These are phyloP conservation scores for Botrytis deweyae DNA, from an alignment of 2,329 filamentous ascomycete genomes.

Conservation along the genomic window DNA sequence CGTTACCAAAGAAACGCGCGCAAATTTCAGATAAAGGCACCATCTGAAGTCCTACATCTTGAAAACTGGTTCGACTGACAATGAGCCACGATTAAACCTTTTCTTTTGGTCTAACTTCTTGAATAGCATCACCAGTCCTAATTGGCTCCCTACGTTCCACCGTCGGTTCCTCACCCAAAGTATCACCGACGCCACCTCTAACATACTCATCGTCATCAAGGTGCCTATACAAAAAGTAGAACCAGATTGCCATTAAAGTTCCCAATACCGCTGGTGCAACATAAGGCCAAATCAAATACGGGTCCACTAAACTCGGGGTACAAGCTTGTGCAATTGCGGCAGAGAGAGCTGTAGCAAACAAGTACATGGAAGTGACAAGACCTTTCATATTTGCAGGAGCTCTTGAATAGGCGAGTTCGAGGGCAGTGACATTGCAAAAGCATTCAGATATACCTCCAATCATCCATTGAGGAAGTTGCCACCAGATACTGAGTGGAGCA, in stretches of 20 bases:
- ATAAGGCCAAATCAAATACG: constrained; percentile 71
- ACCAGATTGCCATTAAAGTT: constrained; percentile 58
- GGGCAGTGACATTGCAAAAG: constrained; percentile 58
- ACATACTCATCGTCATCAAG: constrained; percentile 59
- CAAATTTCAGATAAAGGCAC: neutral
- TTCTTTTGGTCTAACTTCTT: neutral
- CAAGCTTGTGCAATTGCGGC: constrained; percentile 27
- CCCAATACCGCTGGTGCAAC: constrained; percentile 60
- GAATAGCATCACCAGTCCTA: neutral
- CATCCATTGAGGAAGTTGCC: constrained; percentile 43
- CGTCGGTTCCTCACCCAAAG: neutral
- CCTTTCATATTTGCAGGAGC: constrained; percentile 78
- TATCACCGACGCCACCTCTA: constrained; percentile 14
- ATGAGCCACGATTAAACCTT: neutral
- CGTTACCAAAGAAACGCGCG: neutral
- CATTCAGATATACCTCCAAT: constrained; percentile 57
- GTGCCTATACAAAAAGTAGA: constrained; percentile 66
- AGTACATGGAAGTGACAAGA: constrained; percentile 65
- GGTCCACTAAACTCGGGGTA: constrained; percentile 48
- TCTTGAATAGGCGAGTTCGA: constrained; percentile 76
- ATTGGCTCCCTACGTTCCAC: neutral
- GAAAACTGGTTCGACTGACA: neutral
- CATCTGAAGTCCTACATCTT: neutral
- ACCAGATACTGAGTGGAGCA: constrained; percentile 32
- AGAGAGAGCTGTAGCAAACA: constrained; percentile 65